Conservation (phyloP, 176 grass and related monocot genomes). For the Chloris gayana region DNA sequence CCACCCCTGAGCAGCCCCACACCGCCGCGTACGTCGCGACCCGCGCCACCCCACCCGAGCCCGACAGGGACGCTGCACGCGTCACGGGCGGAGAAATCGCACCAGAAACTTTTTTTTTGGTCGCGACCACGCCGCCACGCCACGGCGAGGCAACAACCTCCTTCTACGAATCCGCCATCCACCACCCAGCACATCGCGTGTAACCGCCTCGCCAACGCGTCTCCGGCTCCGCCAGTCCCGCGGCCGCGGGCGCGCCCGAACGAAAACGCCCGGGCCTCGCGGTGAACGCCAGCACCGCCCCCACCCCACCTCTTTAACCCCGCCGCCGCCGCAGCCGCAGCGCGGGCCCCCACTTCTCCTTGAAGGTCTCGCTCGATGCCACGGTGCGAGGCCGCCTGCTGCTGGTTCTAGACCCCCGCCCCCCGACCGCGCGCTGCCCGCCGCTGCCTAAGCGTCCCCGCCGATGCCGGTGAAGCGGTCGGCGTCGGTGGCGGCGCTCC, state of each 20-base stretch:
- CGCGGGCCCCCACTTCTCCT: not conserved
- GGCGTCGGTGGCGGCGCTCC: slow-evolving; percentile 35
- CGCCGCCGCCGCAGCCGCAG: slow-evolving; percentile 12
- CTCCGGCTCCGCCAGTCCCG: not conserved
- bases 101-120: not conserved
- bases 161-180: not conserved
- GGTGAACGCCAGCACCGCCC: not conserved
- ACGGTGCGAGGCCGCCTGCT: slow-evolving; percentile 16
- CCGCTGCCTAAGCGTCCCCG: not conserved
- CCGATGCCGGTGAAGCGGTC: slow-evolving; percentile 67
- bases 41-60: slow-evolving; percentile 9
- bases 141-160: not conserved
- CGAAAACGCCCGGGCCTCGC: slow-evolving; percentile 5
- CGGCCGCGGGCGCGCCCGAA: slow-evolving; percentile 6
- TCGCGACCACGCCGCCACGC: not conserved
- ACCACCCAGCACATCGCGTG: not conserved
- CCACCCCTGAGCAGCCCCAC: not conserved
- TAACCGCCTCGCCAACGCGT: slow-evolving; percentile 14
- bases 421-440: not conserved
- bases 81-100: slow-evolving; percentile 30
- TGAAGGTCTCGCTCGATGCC: slow-evolving; percentile 11
- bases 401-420: not conserved
- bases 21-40: slow-evolving; percentile 5
- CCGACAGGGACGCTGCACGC: not conserved
- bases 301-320: not conserved